phyloP scores from a whole-genome alignment of 768 basidiomycete genomes.

The Daedaleopsis nitida region DNA sequence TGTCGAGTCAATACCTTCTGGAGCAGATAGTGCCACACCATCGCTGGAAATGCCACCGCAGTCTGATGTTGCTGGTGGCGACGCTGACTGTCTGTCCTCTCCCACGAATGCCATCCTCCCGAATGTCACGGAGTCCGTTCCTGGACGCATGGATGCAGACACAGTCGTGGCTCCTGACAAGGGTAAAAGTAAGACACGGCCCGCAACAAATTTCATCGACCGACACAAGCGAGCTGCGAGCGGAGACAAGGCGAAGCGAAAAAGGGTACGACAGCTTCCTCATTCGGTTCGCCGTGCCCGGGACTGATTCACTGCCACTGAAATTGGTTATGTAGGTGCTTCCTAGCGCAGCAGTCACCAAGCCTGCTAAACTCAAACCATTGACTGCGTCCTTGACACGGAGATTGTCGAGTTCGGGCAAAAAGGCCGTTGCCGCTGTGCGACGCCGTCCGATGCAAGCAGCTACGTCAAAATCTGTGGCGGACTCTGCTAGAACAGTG shows the following conservation, averaged over 20 bases:
- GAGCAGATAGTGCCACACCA: not conserved
- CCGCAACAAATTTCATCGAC: not conserved
- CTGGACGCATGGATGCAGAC: not conserved
- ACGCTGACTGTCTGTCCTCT: not conserved
- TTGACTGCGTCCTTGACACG: slow-evolving; percentile 17
- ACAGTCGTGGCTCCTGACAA: slow-evolving; percentile 1
- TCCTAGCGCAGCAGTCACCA: slow-evolving; percentile 11
- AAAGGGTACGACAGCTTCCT: slow-evolving; percentile 10
- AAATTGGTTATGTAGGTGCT: slow-evolving; percentile 10
- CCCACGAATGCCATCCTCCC: not conserved
- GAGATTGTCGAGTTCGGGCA: slow-evolving; percentile 6
- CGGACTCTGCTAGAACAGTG: not conserved
- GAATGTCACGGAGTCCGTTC: not conserved
- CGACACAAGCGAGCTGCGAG: slow-evolving; percentile 9
- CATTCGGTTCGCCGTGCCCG: not conserved
- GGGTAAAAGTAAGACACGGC: slow-evolving; percentile 11
- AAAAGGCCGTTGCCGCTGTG: slow-evolving; percentile 5
- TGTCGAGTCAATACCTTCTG: not conserved
- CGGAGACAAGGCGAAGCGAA: slow-evolving; percentile 20
- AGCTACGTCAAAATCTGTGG: not conserved
- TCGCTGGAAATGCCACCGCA: not conserved
- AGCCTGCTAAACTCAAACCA: slow-evolving; percentile 18
- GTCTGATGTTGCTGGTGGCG: not conserved
- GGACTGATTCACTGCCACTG: not conserved
- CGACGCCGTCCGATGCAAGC: slow-evolving; percentile 5